Evolutionary conservation across 306 rosid genomes (phyloP).

Genomic region (Quercus cerris): DNA sequence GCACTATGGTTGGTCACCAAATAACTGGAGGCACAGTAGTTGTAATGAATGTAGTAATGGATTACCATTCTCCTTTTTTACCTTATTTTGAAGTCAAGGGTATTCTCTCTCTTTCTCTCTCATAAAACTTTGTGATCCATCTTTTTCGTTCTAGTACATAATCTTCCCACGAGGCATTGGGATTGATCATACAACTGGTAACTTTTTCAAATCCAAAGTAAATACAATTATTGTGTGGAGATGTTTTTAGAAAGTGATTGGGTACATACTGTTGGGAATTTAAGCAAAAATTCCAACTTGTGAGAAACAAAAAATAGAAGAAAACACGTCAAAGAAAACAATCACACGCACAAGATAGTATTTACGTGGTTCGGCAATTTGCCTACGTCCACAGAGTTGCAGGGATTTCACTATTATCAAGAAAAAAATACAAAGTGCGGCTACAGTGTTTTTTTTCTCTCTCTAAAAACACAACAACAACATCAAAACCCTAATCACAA

Average conservation of each 20-base stretch:
- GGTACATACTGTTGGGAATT: slow-evolving; percentile 29
- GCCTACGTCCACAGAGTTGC: too few species aligned
- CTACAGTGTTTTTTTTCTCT: too few species aligned
- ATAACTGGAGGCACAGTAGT: background rate
- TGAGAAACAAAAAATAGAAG: too few species aligned
- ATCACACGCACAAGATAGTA: too few species aligned
- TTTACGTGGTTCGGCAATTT: too few species aligned
- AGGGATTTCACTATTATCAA: too few species aligned
- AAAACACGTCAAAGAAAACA: too few species aligned
- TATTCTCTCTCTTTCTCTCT: background rate
- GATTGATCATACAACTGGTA: slow-evolving; percentile 72
- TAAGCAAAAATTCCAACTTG: too few species aligned
- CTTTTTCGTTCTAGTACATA: slow-evolving; percentile 55
- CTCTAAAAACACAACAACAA: too few species aligned
- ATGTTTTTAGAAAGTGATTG: slow-evolving; percentile 52
- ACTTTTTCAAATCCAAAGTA: slow-evolving; percentile 85
- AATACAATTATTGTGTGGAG: slow-evolving; percentile 86
- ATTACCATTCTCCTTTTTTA: background rate
- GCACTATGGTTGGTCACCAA: too few species aligned
- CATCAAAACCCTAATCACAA: too few species aligned
- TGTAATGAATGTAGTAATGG: background rate
- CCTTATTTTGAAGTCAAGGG: slow-evolving; percentile 3
- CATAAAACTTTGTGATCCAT: slow-evolving; percentile 27
- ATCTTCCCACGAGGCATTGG: slow-evolving; percentile 92
- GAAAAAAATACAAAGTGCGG: too few species aligned